Evolutionary conservation across 2,329 filamentous ascomycete genomes (phyloP).

Genomic region (Aspergillus brasiliensis): DNA sequence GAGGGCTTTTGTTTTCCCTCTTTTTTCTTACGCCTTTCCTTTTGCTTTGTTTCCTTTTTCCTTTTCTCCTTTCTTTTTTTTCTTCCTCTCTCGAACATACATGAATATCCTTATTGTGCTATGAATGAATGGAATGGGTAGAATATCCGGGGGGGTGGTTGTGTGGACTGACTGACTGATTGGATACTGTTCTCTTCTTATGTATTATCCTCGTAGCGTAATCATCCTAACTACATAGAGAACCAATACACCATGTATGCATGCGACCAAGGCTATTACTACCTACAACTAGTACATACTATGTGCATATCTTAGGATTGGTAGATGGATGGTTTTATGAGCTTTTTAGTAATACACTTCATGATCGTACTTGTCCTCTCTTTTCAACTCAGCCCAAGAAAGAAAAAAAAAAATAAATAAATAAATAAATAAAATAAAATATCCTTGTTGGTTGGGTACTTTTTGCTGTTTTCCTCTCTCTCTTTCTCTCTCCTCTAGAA

Average conservation of each 20-base stretch:
- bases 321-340: too few species aligned
- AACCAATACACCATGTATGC: too few species aligned
- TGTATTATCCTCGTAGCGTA: too few species aligned
- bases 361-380: too few species aligned
- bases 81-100: background rate
- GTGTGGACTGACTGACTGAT: background rate
- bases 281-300: too few species aligned
- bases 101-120: conserved; percentile 2
- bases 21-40: conserved; percentile 3
- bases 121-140: background rate
- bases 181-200: background rate
- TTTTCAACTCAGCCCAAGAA: too few species aligned
- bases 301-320: too few species aligned
- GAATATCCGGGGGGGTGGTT: background rate
- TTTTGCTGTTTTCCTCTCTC: background rate
- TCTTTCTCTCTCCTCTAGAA: background rate
- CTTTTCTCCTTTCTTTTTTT: conserved; percentile 1
- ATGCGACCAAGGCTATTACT: too few species aligned
- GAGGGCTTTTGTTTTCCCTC: background rate
- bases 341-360: too few species aligned
- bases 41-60: conserved; percentile 14
- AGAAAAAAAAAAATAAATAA: too few species aligned
- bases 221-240: too few species aligned
- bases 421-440: too few species aligned
- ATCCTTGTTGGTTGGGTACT: background rate